Evolutionary conservation across 257 asterid genomes (phyloP).

Genomic region (Penstemon davidsonii): DNA sequence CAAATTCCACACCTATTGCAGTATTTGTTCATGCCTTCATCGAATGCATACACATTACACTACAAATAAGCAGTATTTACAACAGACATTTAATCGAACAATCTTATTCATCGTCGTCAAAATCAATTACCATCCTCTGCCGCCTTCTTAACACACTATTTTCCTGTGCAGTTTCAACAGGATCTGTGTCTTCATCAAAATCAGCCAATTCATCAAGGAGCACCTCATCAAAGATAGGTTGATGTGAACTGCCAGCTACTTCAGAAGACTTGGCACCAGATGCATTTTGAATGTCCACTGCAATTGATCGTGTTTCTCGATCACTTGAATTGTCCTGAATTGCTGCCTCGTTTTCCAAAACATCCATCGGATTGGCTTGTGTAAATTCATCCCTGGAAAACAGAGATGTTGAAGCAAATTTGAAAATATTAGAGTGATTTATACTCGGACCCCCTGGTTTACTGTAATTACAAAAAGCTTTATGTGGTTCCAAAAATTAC

Average conservation of each 20-base stretch:
- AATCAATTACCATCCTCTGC: slow-evolving; percentile 68
- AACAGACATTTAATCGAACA: background rate
- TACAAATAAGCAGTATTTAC: background rate
- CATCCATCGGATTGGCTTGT: slow-evolving; percentile 33
- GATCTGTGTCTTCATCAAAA: slow-evolving; percentile 40
- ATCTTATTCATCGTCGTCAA: slow-evolving; percentile 67
- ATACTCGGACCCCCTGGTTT: background rate
- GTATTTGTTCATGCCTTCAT: slow-evolving; percentile 1
- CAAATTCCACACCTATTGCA: background rate
- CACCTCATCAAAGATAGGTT: slow-evolving; percentile 31
- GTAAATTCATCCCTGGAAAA: slow-evolving; percentile 44
- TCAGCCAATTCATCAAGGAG: slow-evolving; percentile 41
- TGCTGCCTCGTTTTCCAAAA: slow-evolving; percentile 21
- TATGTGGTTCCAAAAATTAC: too few relatives aligned
- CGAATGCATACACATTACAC: background rate
- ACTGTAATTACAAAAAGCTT: background rate
- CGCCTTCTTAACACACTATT: slow-evolving; percentile 56
- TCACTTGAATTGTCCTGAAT: slow-evolving; percentile 21
- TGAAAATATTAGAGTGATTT: background rate
- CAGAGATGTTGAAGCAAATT: background rate
- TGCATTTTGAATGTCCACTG: slow-evolving; percentile 24
- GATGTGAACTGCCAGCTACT: slow-evolving; percentile 27
- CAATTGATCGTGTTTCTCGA: slow-evolving; percentile 33
- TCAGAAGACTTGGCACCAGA: slow-evolving; percentile 19
- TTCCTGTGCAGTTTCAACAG: slow-evolving; percentile 29